phyloP scores from a whole-genome alignment of 768 basidiomycete species.

The Mycena venus region DNA sequence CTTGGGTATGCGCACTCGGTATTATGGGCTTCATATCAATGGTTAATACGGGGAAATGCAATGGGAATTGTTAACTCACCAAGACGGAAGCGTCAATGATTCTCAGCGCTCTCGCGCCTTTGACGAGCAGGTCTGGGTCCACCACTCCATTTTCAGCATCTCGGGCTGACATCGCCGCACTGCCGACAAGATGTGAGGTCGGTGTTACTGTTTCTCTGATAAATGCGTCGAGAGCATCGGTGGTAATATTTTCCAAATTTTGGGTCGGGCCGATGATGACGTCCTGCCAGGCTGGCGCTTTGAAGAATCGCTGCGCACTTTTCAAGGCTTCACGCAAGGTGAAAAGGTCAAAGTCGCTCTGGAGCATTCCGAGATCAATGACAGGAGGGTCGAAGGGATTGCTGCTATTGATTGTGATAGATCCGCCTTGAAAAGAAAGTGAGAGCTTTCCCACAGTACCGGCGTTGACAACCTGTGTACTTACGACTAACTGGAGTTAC shows the following conservation, averaged over 20 bases:
- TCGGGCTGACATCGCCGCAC: constrained; percentile 15
- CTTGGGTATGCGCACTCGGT: constrained; percentile 8
- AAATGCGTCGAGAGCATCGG: not conserved
- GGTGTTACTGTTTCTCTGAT: constrained; percentile 2
- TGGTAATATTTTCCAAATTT: constrained; percentile 7
- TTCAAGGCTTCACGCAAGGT: constrained; percentile 27
- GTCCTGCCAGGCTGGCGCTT: constrained; percentile 13
- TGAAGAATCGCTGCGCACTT: not conserved
- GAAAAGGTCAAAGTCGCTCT: constrained; percentile 32
- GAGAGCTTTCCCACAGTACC: not conserved
- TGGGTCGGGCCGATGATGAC: constrained; percentile 12
- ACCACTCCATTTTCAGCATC: constrained; percentile 30
- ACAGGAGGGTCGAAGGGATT: constrained; percentile 55
- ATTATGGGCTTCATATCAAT: not conserved
- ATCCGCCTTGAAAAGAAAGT: constrained; percentile 33
- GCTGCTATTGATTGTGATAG: constrained; percentile 47
- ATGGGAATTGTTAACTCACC: not conserved
- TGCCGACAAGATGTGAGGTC: constrained; percentile 12
- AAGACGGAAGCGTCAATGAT: constrained; percentile 35
- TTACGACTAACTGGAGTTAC: constrained; percentile 36
- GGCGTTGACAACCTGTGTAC: not conserved
- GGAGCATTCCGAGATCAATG: constrained; percentile 61
- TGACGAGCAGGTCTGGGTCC: constrained; percentile 31
- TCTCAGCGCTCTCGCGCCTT: constrained; percentile 22
- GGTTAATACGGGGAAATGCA: not conserved